Conservation (phyloP, 2,329 filamentous ascomycete species). For the Diaporthe aspalathi region DNA sequence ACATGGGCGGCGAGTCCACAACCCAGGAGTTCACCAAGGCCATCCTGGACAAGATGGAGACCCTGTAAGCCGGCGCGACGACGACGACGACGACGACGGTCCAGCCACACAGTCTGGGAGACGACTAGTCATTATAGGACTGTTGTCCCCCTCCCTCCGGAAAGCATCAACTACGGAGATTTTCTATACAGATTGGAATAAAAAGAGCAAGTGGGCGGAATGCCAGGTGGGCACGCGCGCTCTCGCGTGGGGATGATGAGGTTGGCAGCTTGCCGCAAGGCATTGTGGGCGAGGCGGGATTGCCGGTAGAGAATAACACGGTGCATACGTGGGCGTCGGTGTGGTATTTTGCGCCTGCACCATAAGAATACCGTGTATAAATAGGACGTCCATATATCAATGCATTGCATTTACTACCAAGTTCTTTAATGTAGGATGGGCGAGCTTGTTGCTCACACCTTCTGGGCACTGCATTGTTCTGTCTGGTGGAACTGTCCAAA, state of each 20-base stretch:
- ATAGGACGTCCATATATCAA: constrained; percentile 36
- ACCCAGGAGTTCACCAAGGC: constrained; percentile 96
- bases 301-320: constrained; percentile 31
- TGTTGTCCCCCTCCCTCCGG: too few relatives aligned
- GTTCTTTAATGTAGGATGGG: too few relatives aligned
- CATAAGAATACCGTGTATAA: constrained; percentile 39
- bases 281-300: not conserved
- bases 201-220: not conserved
- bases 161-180: not conserved
- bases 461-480: not conserved
- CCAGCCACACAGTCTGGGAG: too few relatives aligned
- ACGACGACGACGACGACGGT: too few relatives aligned
- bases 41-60: constrained; percentile 95
- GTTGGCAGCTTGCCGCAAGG: constrained; percentile 20
- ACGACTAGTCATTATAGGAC: not conserved
- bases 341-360: constrained; percentile 36
- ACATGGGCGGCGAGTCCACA: constrained; percentile 92
- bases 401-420: constrained; percentile 28
- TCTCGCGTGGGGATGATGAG: not conserved
- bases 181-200: constrained; percentile 9
- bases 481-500: too few relatives aligned
- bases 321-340: constrained; percentile 34
- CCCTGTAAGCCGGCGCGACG: constrained; percentile 60
- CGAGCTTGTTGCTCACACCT: too few relatives aligned
- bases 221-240: not conserved